phyloP scores from a whole-genome alignment of 176 grass and related monocot genomes.

The Lolium rigidum region DNA sequence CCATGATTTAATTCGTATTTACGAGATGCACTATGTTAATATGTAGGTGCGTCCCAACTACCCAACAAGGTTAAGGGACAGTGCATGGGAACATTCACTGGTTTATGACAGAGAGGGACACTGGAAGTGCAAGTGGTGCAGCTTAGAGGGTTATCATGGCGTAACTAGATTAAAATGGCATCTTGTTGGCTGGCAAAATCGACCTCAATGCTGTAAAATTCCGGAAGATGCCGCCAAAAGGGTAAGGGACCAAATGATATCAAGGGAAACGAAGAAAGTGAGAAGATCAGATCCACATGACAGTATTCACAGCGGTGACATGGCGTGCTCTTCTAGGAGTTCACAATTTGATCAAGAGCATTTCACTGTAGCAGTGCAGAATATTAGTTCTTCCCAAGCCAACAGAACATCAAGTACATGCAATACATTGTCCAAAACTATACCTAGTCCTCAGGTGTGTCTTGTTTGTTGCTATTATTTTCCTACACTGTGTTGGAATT shows the following conservation, averaged over 20 bases:
- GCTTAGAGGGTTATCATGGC: slow-evolving; percentile 54
- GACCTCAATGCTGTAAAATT: slow-evolving; percentile 17
- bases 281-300: slow-evolving; percentile 29
- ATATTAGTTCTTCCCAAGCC: slow-evolving; percentile 30
- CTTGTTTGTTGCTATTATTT: slow-evolving; percentile 23
- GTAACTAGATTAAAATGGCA: slow-evolving; percentile 52
- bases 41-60: slow-evolving; percentile 35
- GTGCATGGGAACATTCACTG: slow-evolving; percentile 55
- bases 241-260: slow-evolving; percentile 45
- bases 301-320: slow-evolving; percentile 5
- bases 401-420: slow-evolving; percentile 36
- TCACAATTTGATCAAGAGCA: slow-evolving; percentile 40
- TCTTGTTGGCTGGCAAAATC: slow-evolving; percentile 51
- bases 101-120: slow-evolving; percentile 49
- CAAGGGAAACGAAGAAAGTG: slow-evolving; percentile 39
- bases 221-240: slow-evolving; percentile 43
- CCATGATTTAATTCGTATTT: slow-evolving; percentile 33
- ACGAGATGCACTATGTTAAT: slow-evolving; percentile 10
- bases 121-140: slow-evolving; percentile 58
- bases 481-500: slow-evolving; percentile 26
- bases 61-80: slow-evolving; percentile 26
- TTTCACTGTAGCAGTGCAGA: slow-evolving; percentile 22
- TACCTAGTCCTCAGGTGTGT: slow-evolving; percentile 34
- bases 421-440: slow-evolving; percentile 36
- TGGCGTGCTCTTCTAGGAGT: slow-evolving; percentile 37